These are phyloP conservation scores for Monosporascus sp. DNA, from an alignment of 2,329 filamentous ascomycete genomes.

Conservation along the genomic window DNA sequence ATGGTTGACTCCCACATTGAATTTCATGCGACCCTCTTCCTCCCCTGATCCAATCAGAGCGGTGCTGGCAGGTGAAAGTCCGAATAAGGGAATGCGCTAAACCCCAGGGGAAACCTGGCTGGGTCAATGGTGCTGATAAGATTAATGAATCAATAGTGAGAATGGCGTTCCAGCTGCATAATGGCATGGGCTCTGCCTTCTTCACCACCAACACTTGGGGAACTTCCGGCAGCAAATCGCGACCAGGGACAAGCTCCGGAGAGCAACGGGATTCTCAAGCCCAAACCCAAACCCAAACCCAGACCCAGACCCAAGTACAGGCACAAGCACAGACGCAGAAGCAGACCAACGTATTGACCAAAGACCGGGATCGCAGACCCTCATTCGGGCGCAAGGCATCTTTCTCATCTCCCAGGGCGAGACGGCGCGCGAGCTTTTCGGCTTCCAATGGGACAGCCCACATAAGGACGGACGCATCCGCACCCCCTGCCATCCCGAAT, in stretches of 20 bases:
- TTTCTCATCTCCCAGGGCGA: slow-evolving; percentile 37
- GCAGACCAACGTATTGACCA: slow-evolving; percentile 29
- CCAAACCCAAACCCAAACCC: background rate
- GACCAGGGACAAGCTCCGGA: slow-evolving; percentile 33
- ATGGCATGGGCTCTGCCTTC: slow-evolving; percentile 10
- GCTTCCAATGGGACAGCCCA: slow-evolving; percentile 29
- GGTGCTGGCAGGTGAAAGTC: background rate
- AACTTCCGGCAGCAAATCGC: slow-evolving; percentile 20
- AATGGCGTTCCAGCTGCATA: slow-evolving; percentile 1
- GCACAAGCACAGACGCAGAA: slow-evolving; percentile 4
- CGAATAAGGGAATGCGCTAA: background rate
- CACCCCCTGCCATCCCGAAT: slow-evolving; percentile 50
- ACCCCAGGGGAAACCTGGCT: background rate
- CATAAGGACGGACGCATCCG: slow-evolving; percentile 37
- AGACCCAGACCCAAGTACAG: background rate
- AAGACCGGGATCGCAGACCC: slow-evolving; percentile 47
- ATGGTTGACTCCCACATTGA: background rate
- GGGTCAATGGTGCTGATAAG: background rate
- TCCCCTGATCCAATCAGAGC: slow-evolving; percentile 3
- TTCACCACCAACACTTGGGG: slow-evolving; percentile 27
- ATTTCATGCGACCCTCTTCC: background rate
- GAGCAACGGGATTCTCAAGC: slow-evolving; percentile 14
- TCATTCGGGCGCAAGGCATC: slow-evolving; percentile 53
- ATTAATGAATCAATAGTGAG: background rate
- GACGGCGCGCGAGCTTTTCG: slow-evolving; percentile 39